A percentile compares a stretch with the other conserved stretches of the same genome.
Conservation (phyloP, 805 yeast genomes). For the Wickerhamiella cacticola region DNA sequence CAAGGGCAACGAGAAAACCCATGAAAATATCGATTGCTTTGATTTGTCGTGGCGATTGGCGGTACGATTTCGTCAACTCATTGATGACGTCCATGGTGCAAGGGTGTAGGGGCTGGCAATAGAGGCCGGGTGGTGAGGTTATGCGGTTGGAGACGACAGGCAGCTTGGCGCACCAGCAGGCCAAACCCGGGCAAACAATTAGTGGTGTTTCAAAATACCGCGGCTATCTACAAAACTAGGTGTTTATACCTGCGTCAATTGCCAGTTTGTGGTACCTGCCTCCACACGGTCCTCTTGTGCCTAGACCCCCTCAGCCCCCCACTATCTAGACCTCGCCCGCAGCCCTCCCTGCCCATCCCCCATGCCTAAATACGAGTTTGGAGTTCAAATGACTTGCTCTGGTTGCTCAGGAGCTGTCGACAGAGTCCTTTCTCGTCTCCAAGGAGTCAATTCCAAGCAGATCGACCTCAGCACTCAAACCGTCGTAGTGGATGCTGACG, state of each 20-base stretch:
- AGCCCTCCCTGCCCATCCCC: not conserved
- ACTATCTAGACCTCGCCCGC: too few relatives aligned
- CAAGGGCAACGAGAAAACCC: conserved; percentile 59
- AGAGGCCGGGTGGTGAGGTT: too few relatives aligned
- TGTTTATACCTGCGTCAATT: too few relatives aligned
- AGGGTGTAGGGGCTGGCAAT: not conserved
- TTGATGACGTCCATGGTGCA: conserved; percentile 19
- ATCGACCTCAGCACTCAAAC: conserved; percentile 70
- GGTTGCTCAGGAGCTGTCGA: conserved; percentile 79
- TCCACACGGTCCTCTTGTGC: too few relatives aligned
- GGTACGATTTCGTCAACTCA: conserved; percentile 22
- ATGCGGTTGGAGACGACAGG: too few relatives aligned
- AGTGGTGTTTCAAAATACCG: too few relatives aligned
- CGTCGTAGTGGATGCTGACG: conserved; percentile 59
- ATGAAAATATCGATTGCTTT: conserved; percentile 69
- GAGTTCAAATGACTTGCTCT: conserved; percentile 24
- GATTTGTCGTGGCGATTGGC: conserved; percentile 24
- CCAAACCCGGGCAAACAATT: too few relatives aligned
- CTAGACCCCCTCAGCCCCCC: not conserved
- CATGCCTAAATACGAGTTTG: conserved; percentile 22
- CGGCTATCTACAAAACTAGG: too few relatives aligned
- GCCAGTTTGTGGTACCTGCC: too few relatives aligned
- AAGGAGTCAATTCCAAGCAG: conserved; percentile 62
- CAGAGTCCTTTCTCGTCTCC: conserved; percentile 55
- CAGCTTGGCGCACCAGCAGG: too few relatives aligned